Evolutionary conservation across 768 basidiomycete genomes (phyloP).

Genomic region (Leucosporidium yakuticum): DNA sequence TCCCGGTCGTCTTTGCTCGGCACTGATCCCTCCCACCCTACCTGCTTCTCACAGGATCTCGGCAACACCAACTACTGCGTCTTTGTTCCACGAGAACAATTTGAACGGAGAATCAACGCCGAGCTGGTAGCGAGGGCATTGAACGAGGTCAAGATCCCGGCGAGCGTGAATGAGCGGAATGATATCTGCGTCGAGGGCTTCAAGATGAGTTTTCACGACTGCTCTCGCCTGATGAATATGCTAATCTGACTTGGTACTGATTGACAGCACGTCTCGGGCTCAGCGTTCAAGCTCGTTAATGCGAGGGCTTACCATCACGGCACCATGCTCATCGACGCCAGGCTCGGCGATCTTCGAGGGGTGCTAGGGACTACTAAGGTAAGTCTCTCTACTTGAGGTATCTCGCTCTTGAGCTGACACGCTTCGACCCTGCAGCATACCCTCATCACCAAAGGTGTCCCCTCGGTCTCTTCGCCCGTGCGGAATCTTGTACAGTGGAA

Average conservation of each 20-base stretch:
- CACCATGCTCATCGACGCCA: constrained; percentile 90
- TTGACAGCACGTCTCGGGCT: constrained; percentile 77
- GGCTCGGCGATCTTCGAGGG: constrained; percentile 64
- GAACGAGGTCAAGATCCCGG: constrained; percentile 62
- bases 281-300: constrained; percentile 90
- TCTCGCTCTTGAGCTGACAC: background rate
- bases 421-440: constrained; percentile 51
- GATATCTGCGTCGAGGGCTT: constrained; percentile 76
- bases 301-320: constrained; percentile 94
- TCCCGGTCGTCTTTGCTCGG: background rate
- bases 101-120: constrained; percentile 72
- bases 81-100: constrained; percentile 71
- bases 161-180: constrained; percentile 78
- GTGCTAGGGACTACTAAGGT: constrained; percentile 65
- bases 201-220: constrained; percentile 63
- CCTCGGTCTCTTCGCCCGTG: constrained; percentile 87
- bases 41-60: constrained; percentile 58
- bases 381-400: constrained; percentile 31
- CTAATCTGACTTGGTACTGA: background rate
- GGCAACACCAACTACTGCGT: constrained; percentile 98
- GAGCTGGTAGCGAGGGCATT: constrained; percentile 72
- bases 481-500: constrained; percentile 63
- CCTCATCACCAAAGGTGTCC: constrained; percentile 77
- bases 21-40: background rate
- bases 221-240: constrained; percentile 19